Evolutionary conservation across 139 green algal species (phyloP).

Genomic region (Chlorella sp.): DNA sequence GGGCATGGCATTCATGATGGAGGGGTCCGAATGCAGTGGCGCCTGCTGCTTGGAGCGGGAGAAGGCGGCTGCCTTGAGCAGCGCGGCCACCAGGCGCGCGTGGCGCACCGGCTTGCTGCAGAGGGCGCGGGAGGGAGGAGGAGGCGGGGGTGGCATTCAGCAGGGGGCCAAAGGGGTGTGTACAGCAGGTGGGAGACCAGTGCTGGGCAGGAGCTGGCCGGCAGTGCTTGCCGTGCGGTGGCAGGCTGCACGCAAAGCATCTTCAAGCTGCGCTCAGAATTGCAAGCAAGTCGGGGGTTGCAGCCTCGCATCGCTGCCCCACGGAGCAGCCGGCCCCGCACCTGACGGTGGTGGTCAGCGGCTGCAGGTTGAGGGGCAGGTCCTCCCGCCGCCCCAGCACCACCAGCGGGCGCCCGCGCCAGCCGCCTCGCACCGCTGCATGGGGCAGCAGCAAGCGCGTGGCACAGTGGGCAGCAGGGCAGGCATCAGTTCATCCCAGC

Average conservation of each 20-base stretch:
- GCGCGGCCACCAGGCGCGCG: conserved; percentile 29
- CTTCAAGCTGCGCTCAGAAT: too few species aligned
- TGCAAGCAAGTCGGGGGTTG: too few species aligned
- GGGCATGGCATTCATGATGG: conserved; percentile 19
- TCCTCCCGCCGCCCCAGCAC: conserved; percentile 52
- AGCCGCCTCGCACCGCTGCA: conserved; percentile 47
- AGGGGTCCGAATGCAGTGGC: conserved; percentile 27
- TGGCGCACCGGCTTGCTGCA: conserved; percentile 44
- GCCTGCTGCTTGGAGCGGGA: conserved; percentile 40
- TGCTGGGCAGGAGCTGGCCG: too few species aligned
- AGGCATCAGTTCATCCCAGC: background rate
- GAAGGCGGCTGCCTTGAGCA: conserved; percentile 44
- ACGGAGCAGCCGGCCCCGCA: background rate
- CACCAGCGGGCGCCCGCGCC: conserved; percentile 66
- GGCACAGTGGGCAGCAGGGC: background rate
- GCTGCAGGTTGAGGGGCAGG: conserved; percentile 40
- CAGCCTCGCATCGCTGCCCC: too few species aligned
- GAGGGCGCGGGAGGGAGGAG: background rate
- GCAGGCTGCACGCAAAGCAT: too few species aligned
- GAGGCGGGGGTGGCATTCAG: too few species aligned
- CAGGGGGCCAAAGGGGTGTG: too few species aligned
- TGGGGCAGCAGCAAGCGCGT: background rate
- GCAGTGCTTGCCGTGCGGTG: too few species aligned
- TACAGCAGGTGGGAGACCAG: too few species aligned
- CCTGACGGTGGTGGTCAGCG: conserved; percentile 30